A percentile compares a stretch with the other conserved stretches of the same genome.
These are phyloP conservation scores for Combretum micranthum DNA, from an alignment of 345 rosid genomes.

Conservation along the genomic window DNA sequence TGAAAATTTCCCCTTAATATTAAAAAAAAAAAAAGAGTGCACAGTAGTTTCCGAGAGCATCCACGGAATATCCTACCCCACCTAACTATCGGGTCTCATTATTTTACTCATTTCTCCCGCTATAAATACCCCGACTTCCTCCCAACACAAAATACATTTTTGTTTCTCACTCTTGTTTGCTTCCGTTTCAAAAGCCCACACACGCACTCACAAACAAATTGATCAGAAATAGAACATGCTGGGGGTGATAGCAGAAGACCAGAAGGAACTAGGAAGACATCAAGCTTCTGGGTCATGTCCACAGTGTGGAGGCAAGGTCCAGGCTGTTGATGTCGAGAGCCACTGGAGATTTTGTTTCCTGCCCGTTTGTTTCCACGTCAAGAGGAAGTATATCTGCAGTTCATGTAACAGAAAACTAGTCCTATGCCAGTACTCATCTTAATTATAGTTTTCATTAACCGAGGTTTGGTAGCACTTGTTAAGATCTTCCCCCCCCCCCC, in stretches of 20 bases:
- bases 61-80: background rate
- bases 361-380: slow-evolving; percentile 56
- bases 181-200: background rate
- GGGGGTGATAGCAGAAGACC: slow-evolving; percentile 28
- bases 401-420: slow-evolving; percentile 51
- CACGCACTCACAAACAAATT: background rate
- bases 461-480: too few relatives aligned
- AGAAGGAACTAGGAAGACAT: slow-evolving; percentile 60
- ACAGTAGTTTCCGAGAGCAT: too few relatives aligned
- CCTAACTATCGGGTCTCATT: background rate
- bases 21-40: too few relatives aligned
- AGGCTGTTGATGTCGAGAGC: slow-evolving; percentile 60
- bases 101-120: background rate
- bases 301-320: slow-evolving; percentile 67
- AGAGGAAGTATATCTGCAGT: slow-evolving; percentile 55
- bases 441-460: too few relatives aligned
- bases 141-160: too few relatives aligned
- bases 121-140: background rate
- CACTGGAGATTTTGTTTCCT: slow-evolving; percentile 78
- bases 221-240: slow-evolving; percentile 3
- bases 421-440: slow-evolving; percentile 12
- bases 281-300: slow-evolving; percentile 77
- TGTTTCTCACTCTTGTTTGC: too few relatives aligned
- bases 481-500: too few relatives aligned
- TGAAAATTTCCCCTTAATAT: too few relatives aligned